Evolutionary conservation across 495 filamentous ascomycete species (phyloP), one percentile per base, ranked within the genome.

Genomic region (Jackrogersella multiformis): DNA sequence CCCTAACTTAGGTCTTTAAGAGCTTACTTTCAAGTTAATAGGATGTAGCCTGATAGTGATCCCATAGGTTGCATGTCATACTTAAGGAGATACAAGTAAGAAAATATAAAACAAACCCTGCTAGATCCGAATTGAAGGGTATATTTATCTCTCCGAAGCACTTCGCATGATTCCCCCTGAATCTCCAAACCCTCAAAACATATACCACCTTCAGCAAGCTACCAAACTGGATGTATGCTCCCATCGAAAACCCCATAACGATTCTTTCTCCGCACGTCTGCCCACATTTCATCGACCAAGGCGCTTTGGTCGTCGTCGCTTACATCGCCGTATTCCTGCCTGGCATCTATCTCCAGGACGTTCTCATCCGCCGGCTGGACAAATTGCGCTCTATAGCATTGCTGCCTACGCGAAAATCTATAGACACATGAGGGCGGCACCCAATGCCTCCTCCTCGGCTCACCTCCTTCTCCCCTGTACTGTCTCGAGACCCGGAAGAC

Each of bases 271-370:
- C 55, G 18, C 15, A 64, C 66, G 15, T 56, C 49, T 1, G 1
- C 32, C 66, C 66, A 61, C 60, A 64, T 69, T 0, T 64, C 60
- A 45, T 60, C 10, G 0, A 69, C 42, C 32, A 69, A 32, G 13
- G 35, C 62, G 8, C 49, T 54, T 51, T 57, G 66, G 24, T 71
- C 66, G 23, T 65, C 65, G 3, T 65, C 69, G 32, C 60, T 66
- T 32, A 56, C 26, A 13, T 72, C 65, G 6, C 45, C 56, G 15
- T 41, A 56, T 1, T 45, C 55, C 2, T 48, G 49, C 0, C n/a
- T 15, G 3, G 8, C 16, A 4, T 26, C 39, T 18, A 64, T 5
- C 36, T 61, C 55, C 23, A 12, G 12, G 0, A 64, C 0, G 2
- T 28, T 20, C 8, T 51, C 55, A 0, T 9, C n/a, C 2, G 41